These are phyloP conservation scores for Aspergillus indologenus DNA, from an alignment of 495 filamentous ascomycete genomes.

Conservation along the genomic window DNA sequence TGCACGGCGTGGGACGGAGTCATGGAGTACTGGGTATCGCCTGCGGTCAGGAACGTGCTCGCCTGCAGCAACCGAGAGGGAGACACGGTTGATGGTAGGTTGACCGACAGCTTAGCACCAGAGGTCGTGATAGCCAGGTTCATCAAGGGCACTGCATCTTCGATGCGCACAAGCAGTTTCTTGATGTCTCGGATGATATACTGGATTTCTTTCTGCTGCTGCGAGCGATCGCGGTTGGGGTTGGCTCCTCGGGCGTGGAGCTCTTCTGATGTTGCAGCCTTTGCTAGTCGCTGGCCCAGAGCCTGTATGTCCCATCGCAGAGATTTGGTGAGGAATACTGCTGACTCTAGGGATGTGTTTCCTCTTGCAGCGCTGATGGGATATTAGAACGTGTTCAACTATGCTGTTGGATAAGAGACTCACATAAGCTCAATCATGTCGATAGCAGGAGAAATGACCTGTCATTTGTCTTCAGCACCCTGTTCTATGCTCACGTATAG, in stretches of 20 bases:
- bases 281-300: conserved; percentile 72
- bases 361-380: conserved; percentile 72
- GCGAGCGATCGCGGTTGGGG: conserved; percentile 45
- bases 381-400: conserved; percentile 6
- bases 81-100: conserved; percentile 77
- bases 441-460: conserved; percentile 90
- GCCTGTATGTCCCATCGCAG: conserved; percentile 86
- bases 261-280: conserved; percentile 67
- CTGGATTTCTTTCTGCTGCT: conserved; percentile 60
- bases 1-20: conserved; percentile 65
- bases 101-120: conserved; percentile 78
- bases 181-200: conserved; percentile 73
- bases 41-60: conserved; percentile 85
- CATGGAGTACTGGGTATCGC: conserved; percentile 78
- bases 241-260: conserved; percentile 46
- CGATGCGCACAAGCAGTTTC: conserved; percentile 71
- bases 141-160: conserved; percentile 90
- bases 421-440: conserved; percentile 93
- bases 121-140: conserved; percentile 95
- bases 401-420: conserved; percentile 16
- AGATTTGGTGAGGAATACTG: conserved; percentile 78
- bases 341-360: conserved; percentile 91
- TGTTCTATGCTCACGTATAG: not conserved
- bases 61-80: conserved; percentile 90
- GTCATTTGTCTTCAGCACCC: not conserved